Percentiles rank a stretch among this genome's conserved stretches.
phyloP scores from a whole-genome alignment of 768 basidiomycete species.

The Terana coerulea region DNA sequence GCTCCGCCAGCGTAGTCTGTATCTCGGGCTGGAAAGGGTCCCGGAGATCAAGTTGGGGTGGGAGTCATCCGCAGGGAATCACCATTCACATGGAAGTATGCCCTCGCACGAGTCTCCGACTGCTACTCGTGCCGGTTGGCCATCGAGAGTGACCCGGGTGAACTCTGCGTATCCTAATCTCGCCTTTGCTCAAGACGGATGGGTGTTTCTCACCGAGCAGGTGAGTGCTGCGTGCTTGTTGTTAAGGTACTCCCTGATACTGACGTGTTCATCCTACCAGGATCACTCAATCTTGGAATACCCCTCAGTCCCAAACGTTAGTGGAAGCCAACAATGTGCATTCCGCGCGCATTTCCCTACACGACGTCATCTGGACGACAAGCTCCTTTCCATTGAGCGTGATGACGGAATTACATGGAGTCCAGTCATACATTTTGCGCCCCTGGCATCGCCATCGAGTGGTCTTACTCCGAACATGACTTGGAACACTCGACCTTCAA shows the following conservation, averaged over 20 bases:
- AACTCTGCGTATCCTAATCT: conserved; percentile 7
- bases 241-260: neutral
- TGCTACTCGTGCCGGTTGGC: neutral
- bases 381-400: conserved; percentile 14
- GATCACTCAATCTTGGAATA: conserved; percentile 12
- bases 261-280: neutral
- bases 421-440: neutral
- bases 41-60: conserved; percentile 1
- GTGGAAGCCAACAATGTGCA: neutral
- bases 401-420: conserved; percentile 4
- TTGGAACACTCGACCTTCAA: conserved; percentile 10
- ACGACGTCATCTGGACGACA: conserved; percentile 7
- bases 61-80: neutral
- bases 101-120: neutral
- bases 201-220: conserved; percentile 15
- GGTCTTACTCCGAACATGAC: neutral
- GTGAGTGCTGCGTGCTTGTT: neutral
- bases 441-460: neutral
- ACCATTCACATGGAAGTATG: neutral
- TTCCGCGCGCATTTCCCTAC: conserved; percentile 9
- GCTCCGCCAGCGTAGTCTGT: conserved; percentile 12
- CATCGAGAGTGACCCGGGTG: conserved; percentile 6
- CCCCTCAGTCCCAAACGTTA: neutral
- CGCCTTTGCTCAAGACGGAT: conserved; percentile 10
- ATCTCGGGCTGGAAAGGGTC: conserved; percentile 14